Evolutionary conservation across 2,329 filamentous ascomycete species (phyloP).

Genomic region (Sordariomycetes sp.): DNA sequence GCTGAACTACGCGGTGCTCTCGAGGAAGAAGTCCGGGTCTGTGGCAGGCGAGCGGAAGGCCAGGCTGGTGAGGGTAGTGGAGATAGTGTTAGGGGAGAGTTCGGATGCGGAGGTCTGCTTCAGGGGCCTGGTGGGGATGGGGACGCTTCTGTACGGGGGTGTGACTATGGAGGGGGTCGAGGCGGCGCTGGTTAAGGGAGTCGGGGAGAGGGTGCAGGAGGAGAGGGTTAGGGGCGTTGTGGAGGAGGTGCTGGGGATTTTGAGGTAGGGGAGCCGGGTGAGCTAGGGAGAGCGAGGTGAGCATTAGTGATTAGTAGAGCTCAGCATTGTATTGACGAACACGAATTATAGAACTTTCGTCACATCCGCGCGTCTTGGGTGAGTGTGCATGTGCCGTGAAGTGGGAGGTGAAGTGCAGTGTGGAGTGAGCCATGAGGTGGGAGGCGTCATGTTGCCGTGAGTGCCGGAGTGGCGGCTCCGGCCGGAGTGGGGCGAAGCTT

Average conservation of each 20-base stretch:
- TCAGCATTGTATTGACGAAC: background rate
- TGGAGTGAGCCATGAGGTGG: constrained; percentile 28
- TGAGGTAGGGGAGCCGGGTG: background rate
- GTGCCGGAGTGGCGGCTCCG: constrained; percentile 15
- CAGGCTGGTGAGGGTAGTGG: constrained; percentile 50
- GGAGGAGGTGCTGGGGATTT: background rate
- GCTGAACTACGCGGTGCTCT: constrained; percentile 73
- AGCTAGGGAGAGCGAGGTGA: background rate
- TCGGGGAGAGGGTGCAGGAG: constrained; percentile 12
- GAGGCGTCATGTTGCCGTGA: constrained; percentile 42
- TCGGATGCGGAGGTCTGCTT: constrained; percentile 77
- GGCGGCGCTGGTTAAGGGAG: background rate
- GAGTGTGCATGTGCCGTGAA: background rate
- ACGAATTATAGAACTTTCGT: background rate
- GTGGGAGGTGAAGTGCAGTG: constrained; percentile 24
- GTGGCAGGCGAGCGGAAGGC: constrained; percentile 29
- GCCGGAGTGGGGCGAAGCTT: no score
- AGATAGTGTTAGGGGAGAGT: constrained; percentile 51
- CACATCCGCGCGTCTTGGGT: background rate
- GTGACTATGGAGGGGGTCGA: background rate
- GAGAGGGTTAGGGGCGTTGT: constrained; percentile 19
- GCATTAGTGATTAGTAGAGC: no score
- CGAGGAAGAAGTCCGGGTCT: constrained; percentile 16
- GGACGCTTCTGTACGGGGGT: constrained; percentile 52
- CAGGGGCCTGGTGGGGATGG: constrained; percentile 69